These are phyloP conservation scores for Colletotrichum orchidophilum DNA, from an alignment of 2,329 filamentous ascomycete species.

Conservation along the genomic window DNA sequence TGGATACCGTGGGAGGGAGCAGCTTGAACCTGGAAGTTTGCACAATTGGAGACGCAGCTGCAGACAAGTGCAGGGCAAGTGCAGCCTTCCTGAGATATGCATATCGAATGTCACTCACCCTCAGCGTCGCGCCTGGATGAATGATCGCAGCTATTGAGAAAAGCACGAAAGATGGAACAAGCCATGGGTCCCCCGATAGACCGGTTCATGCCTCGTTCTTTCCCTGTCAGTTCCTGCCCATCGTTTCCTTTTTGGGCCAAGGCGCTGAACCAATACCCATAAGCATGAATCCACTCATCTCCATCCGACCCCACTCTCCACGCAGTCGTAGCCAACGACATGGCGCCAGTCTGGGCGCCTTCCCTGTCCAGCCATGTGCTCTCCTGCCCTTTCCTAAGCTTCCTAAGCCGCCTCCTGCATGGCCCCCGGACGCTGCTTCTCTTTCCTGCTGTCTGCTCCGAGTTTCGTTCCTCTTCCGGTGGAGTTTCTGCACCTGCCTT, in stretches of 20 bases:
- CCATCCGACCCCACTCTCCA: not conserved
- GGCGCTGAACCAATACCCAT: not conserved
- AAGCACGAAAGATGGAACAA: constrained; percentile 14
- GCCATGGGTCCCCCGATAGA: constrained; percentile 22
- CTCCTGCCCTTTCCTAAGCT: not conserved
- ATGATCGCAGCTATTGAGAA: not conserved
- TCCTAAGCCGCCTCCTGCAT: not conserved
- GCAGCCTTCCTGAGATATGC: not conserved
- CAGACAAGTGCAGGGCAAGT: not conserved
- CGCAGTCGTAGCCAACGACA: not conserved
- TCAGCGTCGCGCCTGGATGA: not conserved
- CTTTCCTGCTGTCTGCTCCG: constrained; percentile 14
- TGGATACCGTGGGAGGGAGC: not conserved
- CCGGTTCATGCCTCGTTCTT: constrained; percentile 19
- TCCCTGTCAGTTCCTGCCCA: constrained; percentile 21
- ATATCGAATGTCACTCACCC: not conserved
- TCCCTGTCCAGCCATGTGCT: constrained; percentile 30
- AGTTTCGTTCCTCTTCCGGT: constrained; percentile 6
- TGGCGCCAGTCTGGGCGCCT: not conserved
- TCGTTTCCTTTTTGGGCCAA: not conserved
- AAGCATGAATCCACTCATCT: not conserved
- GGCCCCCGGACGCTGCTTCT: constrained; percentile 20
- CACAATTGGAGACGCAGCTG: not conserved
- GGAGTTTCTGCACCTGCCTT: not conserved
- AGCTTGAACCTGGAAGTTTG: not conserved